Conservation (phyloP, 2,329 filamentous ascomycete species). For the Pezicula radicicola region DNA sequence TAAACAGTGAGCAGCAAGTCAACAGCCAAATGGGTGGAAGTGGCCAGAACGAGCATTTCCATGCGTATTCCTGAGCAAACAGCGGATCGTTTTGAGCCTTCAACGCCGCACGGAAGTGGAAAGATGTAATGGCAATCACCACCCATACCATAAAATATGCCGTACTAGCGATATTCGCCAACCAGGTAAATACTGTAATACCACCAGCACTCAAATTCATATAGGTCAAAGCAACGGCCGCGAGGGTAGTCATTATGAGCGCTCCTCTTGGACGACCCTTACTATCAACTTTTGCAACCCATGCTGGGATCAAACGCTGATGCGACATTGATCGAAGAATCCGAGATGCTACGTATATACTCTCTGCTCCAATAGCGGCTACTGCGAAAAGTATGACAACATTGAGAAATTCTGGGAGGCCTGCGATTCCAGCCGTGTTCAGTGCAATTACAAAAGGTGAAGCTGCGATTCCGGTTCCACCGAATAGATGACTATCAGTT, state of each 20-base stretch:
- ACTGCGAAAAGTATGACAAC: slow-evolving; percentile 12
- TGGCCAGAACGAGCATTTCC: slow-evolving; percentile 7
- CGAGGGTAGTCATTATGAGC: slow-evolving; percentile 4
- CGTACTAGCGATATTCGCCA: slow-evolving; percentile 8
- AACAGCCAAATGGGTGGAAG: slow-evolving; percentile 6
- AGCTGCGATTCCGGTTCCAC: slow-evolving; percentile 13
- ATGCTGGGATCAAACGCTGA: slow-evolving; percentile 9
- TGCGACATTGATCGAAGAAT: slow-evolving; percentile 19
- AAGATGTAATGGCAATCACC: slow-evolving; percentile 57
- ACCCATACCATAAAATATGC: slow-evolving; percentile 41
- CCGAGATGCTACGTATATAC: slow-evolving; percentile 20
- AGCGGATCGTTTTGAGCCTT: slow-evolving; percentile 37
- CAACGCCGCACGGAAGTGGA: slow-evolving; percentile 58
- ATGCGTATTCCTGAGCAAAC: slow-evolving; percentile 7
- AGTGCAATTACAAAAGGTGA: slow-evolving; percentile 18
- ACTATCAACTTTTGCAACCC: slow-evolving; percentile 8
- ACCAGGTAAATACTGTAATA: slow-evolving; percentile 11
- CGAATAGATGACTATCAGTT: slow-evolving; percentile 11
- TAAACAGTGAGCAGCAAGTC: slow-evolving; percentile 1
- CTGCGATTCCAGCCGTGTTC: slow-evolving; percentile 11
- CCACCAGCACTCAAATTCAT: slow-evolving; percentile 9
- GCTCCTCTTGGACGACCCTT: slow-evolving; percentile 8
- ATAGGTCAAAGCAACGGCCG: slow-evolving; percentile 10
- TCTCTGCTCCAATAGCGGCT: slow-evolving; percentile 8
- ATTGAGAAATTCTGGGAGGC: slow-evolving; percentile 13